Conservation (phyloP, 352 stramenopile genomes). For the Elongisporangium senticosum region DNA sequence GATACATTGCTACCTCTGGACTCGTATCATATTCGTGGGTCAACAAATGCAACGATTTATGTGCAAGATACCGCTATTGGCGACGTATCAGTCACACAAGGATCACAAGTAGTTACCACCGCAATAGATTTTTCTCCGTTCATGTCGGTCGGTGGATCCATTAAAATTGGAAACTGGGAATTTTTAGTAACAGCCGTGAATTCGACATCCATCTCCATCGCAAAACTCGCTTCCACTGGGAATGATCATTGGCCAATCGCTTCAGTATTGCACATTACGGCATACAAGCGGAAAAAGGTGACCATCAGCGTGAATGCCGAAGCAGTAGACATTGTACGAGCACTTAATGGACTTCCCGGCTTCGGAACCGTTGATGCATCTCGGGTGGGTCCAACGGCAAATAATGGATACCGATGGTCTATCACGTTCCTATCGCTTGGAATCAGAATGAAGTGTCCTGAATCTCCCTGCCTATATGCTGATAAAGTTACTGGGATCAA, state of each 20-base stretch:
- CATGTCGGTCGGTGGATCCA: conserved; percentile 34
- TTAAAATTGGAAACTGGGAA: conserved; percentile 49
- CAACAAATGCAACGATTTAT: conserved; percentile 20
- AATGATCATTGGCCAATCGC: conserved; percentile 31
- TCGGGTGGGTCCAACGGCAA: conserved; percentile 42
- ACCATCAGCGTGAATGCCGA: conserved; percentile 46
- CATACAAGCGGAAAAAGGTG: conserved; percentile 64
- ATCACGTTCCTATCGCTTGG: conserved; percentile 70
- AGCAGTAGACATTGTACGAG: conserved; percentile 38
- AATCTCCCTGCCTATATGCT: conserved; percentile 49
- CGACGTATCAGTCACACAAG: conserved; percentile 40
- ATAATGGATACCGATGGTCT: conserved; percentile 59
- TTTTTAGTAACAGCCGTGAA: conserved; percentile 36
- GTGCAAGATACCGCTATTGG: conserved; percentile 62
- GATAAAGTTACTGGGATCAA: conserved; percentile 40
- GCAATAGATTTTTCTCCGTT: conserved; percentile 31
- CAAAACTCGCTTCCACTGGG: conserved; percentile 13
- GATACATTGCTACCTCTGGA: conserved; percentile 57
- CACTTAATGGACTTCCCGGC: conserved; percentile 37
- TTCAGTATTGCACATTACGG: conserved; percentile 42
- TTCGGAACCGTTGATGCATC: conserved; percentile 53
- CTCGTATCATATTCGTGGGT: conserved; percentile 59
- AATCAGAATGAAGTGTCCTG: conserved; percentile 33
- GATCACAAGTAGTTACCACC: conserved; percentile 28
- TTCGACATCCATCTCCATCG: conserved; percentile 26